phyloP scores from a whole-genome alignment of 192 early-diverging fungal genomes.

The Entrophospora sp. region DNA sequence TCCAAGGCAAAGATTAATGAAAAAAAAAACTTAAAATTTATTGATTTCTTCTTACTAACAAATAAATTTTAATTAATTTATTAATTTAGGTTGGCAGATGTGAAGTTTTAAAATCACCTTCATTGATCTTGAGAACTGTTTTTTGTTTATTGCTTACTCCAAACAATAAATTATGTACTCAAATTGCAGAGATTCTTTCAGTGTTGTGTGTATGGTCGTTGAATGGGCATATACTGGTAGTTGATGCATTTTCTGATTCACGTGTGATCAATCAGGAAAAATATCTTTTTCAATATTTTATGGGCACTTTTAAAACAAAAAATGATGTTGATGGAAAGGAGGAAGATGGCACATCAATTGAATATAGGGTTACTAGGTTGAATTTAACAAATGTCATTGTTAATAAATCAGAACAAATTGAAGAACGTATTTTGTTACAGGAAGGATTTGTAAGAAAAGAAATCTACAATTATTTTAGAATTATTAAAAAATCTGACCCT shows the following conservation, averaged over 20 bases:
- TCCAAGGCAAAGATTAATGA: no score
- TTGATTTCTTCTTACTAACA: not conserved
- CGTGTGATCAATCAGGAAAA: slow-evolving; percentile 37
- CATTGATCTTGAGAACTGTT: slow-evolving; percentile 28
- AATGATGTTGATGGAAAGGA: not conserved
- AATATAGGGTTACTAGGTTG: slow-evolving; percentile 35
- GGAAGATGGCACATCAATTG: slow-evolving; percentile 10
- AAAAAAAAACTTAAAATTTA: not conserved
- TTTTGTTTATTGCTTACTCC: slow-evolving; percentile 30
- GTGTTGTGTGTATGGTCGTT: slow-evolving; percentile 38
- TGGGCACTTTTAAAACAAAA: slow-evolving; percentile 27
- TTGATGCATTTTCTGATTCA: slow-evolving; percentile 40
- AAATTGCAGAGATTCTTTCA: slow-evolving; percentile 37
- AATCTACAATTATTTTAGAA: no score
- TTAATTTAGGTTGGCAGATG: slow-evolving; percentile 36
- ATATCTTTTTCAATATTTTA: slow-evolving; percentile 44
- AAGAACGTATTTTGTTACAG: slow-evolving; percentile 33
- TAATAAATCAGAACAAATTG: slow-evolving; percentile 32
- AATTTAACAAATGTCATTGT: slow-evolving; percentile 39
- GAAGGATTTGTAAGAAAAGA: slow-evolving; percentile 42
- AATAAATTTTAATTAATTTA: not conserved
- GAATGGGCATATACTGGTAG: slow-evolving; percentile 30
- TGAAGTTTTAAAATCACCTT: slow-evolving; percentile 30
- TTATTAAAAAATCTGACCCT: slow-evolving; percentile 17
- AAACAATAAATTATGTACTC: slow-evolving; percentile 34